Conservation (phyloP, 106 monocot genomes). For the Acorus calamus region DNA sequence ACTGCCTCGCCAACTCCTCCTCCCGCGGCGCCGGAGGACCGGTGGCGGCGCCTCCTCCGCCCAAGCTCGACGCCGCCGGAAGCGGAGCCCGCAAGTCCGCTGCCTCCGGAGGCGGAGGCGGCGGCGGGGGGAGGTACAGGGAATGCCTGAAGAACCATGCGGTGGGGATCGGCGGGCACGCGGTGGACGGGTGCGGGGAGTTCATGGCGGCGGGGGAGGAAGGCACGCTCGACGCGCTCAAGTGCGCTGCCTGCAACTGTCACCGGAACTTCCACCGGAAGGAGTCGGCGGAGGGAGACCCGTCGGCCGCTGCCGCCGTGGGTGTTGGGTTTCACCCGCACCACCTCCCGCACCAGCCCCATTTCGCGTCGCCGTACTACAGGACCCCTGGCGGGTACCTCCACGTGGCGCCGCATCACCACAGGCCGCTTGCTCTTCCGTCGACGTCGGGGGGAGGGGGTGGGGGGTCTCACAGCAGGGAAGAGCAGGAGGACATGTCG, state of each 20-base stretch:
- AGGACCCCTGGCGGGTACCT: conserved; percentile 48
- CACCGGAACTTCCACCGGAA: conserved; percentile 98
- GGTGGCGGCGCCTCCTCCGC: conserved; percentile 10
- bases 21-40: neutral
- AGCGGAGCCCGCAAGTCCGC: neutral
- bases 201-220: conserved; percentile 79
- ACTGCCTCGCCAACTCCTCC: conserved; percentile 6
- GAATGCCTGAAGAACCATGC: conserved; percentile 93
- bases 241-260: conserved; percentile 89
- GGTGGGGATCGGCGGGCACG: conserved; percentile 74
- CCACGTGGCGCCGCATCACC: conserved; percentile 23
- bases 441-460: conserved; percentile 51
- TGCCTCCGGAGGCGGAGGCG: neutral
- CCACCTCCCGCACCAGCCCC: conserved; percentile 23
- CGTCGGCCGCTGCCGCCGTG: neutral
- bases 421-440: conserved; percentile 54
- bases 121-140: conserved; percentile 31
- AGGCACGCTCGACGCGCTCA: conserved; percentile 70
- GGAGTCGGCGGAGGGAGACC: conserved; percentile 19
- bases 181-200: conserved; percentile 92
- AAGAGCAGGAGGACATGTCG: conserved; percentile 61
- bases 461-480: conserved; percentile 42
- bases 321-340: conserved; percentile 7
- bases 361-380: conserved; percentile 49
- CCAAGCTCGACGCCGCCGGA: conserved; percentile 3